Evolutionary conservation across 2,329 filamentous ascomycete species (phyloP).

Genomic region (Arthroderma sp.): DNA sequence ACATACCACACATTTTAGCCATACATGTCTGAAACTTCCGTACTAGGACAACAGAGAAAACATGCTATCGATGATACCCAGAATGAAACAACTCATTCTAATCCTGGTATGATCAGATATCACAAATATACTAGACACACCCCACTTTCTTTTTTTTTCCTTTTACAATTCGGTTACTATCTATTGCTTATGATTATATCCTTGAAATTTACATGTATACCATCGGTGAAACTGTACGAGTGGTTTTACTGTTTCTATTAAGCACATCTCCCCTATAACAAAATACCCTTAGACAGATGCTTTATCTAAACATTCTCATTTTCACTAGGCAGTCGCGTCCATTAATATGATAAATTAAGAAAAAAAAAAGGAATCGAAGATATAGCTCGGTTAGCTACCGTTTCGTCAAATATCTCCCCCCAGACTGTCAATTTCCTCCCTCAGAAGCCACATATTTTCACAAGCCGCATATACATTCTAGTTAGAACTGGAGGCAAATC

Average conservation of each 20-base stretch:
- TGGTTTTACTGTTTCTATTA: neutral
- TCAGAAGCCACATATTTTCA: neutral
- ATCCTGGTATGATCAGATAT: neutral
- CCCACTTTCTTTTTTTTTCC: neutral
- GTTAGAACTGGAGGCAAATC: neutral
- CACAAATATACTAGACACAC: neutral
- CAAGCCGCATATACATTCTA: neutral
- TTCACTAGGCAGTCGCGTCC: too few relatives aligned
- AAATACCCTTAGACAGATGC: neutral
- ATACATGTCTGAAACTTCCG: neutral
- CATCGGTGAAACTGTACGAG: neutral
- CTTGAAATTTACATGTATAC: neutral
- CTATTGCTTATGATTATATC: neutral
- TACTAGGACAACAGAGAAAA: neutral
- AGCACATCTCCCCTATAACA: neutral
- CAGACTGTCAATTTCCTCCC: neutral
- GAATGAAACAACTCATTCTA: slow-evolving; percentile 3
- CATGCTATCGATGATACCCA: neutral
- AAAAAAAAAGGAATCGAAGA: too few relatives aligned
- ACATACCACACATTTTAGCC: slow-evolving; percentile 1
- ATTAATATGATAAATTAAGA: too few relatives aligned
- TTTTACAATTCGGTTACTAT: neutral
- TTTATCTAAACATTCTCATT: neutral
- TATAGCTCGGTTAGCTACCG: neutral
- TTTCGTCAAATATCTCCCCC: neutral